These are phyloP conservation scores for Pleurotus tuber-regium DNA, from an alignment of 768 basidiomycete species.

Conservation along the genomic window DNA sequence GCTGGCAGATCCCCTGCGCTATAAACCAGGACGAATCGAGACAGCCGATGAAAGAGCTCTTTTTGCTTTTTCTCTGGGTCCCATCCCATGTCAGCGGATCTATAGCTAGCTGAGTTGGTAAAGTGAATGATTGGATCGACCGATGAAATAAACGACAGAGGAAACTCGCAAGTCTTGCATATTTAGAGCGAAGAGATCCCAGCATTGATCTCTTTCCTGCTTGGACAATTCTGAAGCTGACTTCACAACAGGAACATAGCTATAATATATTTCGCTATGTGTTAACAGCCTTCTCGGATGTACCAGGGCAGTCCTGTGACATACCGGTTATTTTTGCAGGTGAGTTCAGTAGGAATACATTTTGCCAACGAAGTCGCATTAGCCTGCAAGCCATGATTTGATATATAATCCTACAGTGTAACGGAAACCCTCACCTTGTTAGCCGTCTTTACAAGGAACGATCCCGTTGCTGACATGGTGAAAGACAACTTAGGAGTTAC, in stretches of 20 bases:
- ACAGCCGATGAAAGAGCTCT: slow-evolving; percentile 58
- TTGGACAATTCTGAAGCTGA: slow-evolving; percentile 29
- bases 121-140: background rate
- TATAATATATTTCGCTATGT: background rate
- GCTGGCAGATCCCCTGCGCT: background rate
- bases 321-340: background rate
- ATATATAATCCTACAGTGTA: background rate
- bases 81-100: slow-evolving; percentile 64
- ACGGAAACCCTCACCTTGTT: background rate
- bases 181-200: slow-evolving; percentile 53
- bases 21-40: slow-evolving; percentile 57
- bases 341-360: background rate
- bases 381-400: background rate
- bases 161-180: slow-evolving; percentile 48
- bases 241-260: background rate
- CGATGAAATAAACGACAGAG: background rate
- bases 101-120: slow-evolving; percentile 39
- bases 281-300: background rate
- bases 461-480: slow-evolving; percentile 8
- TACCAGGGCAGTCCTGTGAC: background rate
- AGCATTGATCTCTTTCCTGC: slow-evolving; percentile 42
- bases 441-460: background rate
- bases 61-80: slow-evolving; percentile 48
- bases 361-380: background rate
- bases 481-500: too few relatives aligned